Evolutionary conservation across 345 rosid genomes (phyloP), one percentile per base, ranked within the genome.

Genomic region (Turritis glabra): DNA sequence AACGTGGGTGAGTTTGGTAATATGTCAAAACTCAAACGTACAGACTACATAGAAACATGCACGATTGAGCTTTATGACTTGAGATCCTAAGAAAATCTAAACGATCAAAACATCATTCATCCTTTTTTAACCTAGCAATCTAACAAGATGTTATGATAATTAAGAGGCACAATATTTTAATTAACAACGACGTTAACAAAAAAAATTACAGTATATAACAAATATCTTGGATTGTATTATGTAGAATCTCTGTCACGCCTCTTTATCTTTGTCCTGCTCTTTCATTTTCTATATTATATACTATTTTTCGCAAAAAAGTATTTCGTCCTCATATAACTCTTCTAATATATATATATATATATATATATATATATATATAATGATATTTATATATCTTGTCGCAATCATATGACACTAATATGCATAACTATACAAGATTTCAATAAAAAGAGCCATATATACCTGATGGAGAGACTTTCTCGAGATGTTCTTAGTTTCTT

Each of bases 101-200:
- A n/a, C n/a, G n/a, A n/a, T n/a, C n/a, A n/a, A n/a, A n/a, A n/a
- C n/a, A n/a, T n/a, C n/a, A n/a, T n/a, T 51, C 56, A 12, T 23
- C 30, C 9, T 21, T 6, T 53, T 17, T n/a, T 10, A 12, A 14
- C 12, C 2, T 35, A 27, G 33, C 40, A 25, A 14, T 40, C 26
- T 13, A 50, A 14, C 17, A 48, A 61, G 3, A 25, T 18, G 43
- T 4, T 37, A 6, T 21, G 7, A 15, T 57, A 7, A 25, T 32
- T 14, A 15, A 9, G 4, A 4, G 29, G 21, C 61, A 26, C 7
- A 23, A 23, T 22, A 3, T 35, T 12, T 52, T 2, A 23, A 37
- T 35, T 6, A 67, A n/a, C 18, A 62, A n/a, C n/a, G 43, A 33
- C 55, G 55, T 43, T 53, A 71, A 73, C 77, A 64, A 63, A 72